Base-by-base conservation (phyloP, 2,329 filamentous ascomycete genomes). In the Calonectria crousiana region DNA sequence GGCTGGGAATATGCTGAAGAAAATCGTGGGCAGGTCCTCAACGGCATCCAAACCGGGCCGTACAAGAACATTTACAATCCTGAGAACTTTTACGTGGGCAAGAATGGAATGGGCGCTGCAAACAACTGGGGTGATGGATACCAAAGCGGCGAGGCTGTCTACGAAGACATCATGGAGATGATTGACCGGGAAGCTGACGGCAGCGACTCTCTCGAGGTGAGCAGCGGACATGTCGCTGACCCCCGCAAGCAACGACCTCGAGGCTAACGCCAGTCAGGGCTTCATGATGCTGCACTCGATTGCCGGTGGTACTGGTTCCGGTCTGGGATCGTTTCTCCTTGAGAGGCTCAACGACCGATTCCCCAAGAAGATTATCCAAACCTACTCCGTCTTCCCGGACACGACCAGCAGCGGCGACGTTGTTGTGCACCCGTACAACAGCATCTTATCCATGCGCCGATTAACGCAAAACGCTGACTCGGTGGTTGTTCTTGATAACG, bases 51-150 rank as follows among this genome's bases (percentile, higher is more conserved):
- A 87, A 94, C 93, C 13, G 95, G 97, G 1, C 93, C 96, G 0
- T 99, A 99, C 89, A 95, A 94, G 85, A 98, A 99, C 84, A 99
- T 99, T 74, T 99, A 99, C 91, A 99, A 99, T 84, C 97, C 97
- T 0, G 97, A 99, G 86, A 99, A 99, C 88, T 98, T 98, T 87
- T 99, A 97, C 84, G 92, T 98, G 68, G 95, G 96, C 81, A 97
- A 98, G 84, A 94, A 96, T 86, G 97, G 97, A 72, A 92, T 95
- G 70, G 97, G 97, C 58, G 97, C 97, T 9, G 97, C 95, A 58
- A 99, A 99, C 86, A 99, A 98, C 85, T 99, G 97, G 97, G 97
- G 96, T 75, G 94, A 97, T 82, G 97, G 97, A 60, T 99, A 99
- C 86, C 93, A 97, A 78, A 96, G 95, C 69, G 97, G 96, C 79